Evolutionary conservation across 352 stramenopile species (phyloP), one percentile per base, ranked within the genome.

Genomic region (Phytophthora fragariae): DNA sequence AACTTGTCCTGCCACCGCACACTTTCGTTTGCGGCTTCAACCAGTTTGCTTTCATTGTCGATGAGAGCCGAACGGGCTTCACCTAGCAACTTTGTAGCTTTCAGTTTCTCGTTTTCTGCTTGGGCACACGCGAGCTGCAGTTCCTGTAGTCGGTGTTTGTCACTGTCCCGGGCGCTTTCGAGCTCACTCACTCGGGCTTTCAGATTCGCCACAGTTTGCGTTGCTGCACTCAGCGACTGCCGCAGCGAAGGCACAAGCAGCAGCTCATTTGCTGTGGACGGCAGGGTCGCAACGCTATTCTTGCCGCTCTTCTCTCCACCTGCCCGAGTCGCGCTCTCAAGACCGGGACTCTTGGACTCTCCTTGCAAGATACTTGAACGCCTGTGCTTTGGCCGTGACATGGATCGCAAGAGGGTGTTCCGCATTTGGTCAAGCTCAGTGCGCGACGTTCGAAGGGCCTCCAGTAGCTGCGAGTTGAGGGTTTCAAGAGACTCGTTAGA

Each of bases 391-490:
- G 65, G 21, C 29, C 61, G 67, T 12, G 62, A 63, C 33, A 59
- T 74, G 11, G 70, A 71, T 21, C 75, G 80, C 10, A 81, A 50
- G 19, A 93, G 64, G 19, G 86, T 81, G 62, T 86, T 89, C 44
- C 86, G 86, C 35, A 92, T 46, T 8, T 83, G 82, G 21, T 86
- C 84, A 3, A 81, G 74, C 17, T 93, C 86, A 2, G 62, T 64
- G 7, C 75, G 81, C 11, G 68, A 77, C 10, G 70, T 69, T 35
- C 80, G 75, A 17, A 93, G 62, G 0, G 81, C 76, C 17, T 90
- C 80, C 52, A 90, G 76, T 24, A 93, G 73, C 57, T 93, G 79
- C 12, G 66, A 59, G 64, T 90, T 92, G 17, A 79, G 71, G 4
- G 76, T 72, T 41, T 93, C 82, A 31, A 93, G 74, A 1, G 81